Evolutionary conservation across 2,329 filamentous ascomycete genomes (phyloP).

Genomic region (Fusarium illudens): DNA sequence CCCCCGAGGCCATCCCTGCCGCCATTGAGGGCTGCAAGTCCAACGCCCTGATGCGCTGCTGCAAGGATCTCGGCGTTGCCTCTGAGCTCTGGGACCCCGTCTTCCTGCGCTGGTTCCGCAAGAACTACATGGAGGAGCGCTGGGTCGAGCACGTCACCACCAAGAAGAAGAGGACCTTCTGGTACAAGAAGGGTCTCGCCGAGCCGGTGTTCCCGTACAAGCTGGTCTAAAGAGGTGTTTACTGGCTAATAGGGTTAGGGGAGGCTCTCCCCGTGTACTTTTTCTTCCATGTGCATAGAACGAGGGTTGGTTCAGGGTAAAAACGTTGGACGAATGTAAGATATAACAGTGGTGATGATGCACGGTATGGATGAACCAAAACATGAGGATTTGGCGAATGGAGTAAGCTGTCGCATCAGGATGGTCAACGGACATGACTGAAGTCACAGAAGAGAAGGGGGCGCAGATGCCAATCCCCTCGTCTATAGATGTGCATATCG

Average conservation of each 20-base stretch:
- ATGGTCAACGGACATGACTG: not conserved
- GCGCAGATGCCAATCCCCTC: constrained; percentile 1
- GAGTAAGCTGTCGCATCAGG: constrained; percentile 5
- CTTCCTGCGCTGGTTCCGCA: constrained; percentile 85
- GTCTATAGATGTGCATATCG: constrained; percentile 24
- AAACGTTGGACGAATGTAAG: constrained; percentile 16
- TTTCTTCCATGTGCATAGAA: not conserved
- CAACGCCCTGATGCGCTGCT: constrained; percentile 97
- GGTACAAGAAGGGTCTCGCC: constrained; percentile 81
- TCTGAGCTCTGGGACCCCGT: constrained; percentile 96
- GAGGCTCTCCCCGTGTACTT: not conserved
- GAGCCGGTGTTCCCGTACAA: constrained; percentile 71
- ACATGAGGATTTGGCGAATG: constrained; percentile 18
- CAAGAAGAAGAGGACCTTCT: constrained; percentile 91
- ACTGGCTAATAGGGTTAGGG: not conserved
- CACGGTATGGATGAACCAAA: constrained; percentile 2
- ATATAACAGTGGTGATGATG: constrained; percentile 8
- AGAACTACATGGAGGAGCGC: constrained; percentile 75
- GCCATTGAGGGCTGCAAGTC: constrained; percentile 97
- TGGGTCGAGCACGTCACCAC: constrained; percentile 89
- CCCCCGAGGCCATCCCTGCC: constrained; percentile 87
- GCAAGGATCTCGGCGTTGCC: constrained; percentile 95
- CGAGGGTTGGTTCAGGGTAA: not conserved
- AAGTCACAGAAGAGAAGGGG: constrained; percentile 1
- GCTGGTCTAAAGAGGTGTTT: constrained; percentile 23